A percentile compares a stretch with the other conserved stretches of the same genome.
Conservation (phyloP, 768 basidiomycete species). For the Steccherinum ochraceum region DNA sequence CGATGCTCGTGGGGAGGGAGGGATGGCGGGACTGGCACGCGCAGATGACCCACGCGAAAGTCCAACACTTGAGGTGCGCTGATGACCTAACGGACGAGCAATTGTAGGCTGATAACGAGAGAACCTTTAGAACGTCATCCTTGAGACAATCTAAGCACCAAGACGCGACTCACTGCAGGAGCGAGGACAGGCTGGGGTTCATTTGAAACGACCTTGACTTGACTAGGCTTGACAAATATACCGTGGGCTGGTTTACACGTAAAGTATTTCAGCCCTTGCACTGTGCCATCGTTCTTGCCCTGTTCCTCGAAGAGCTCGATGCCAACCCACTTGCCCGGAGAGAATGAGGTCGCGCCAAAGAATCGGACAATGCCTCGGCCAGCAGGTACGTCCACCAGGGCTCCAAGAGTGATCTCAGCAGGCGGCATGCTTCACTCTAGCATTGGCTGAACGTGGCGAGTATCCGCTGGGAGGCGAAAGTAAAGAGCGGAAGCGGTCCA, state of each 20-base stretch:
- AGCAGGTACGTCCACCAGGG: conserved; percentile 73
- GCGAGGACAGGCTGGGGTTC: conserved; percentile 14
- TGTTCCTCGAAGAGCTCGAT: conserved; percentile 77
- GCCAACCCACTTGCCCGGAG: conserved; percentile 91
- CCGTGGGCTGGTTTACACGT: conserved; percentile 70
- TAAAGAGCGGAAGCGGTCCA: too few relatives aligned
- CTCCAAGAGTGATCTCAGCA: conserved; percentile 49
- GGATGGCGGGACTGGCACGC: conserved; percentile 14
- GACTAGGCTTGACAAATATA: conserved; percentile 84
- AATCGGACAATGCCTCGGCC: conserved; percentile 86
- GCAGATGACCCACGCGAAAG: conserved; percentile 17
- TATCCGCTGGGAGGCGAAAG: not conserved
- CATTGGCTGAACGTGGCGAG: not conserved
- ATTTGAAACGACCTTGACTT: conserved; percentile 55
- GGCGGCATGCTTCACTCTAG: conserved; percentile 23
- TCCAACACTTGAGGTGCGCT: conserved; percentile 58
- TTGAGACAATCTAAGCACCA: not conserved
- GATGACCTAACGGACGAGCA: conserved; percentile 43
- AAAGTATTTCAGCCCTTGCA: conserved; percentile 79
- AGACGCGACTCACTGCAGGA: conserved; percentile 8
- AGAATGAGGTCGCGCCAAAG: conserved; percentile 76
- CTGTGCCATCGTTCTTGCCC: conserved; percentile 95
- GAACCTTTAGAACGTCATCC: not conserved
- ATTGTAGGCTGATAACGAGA: conserved; percentile 11
- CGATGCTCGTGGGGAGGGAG: conserved; percentile 50